These are phyloP conservation scores for Pseudocercospora musae DNA, from an alignment of 2,329 filamentous ascomycete species.

Conservation along the genomic window DNA sequence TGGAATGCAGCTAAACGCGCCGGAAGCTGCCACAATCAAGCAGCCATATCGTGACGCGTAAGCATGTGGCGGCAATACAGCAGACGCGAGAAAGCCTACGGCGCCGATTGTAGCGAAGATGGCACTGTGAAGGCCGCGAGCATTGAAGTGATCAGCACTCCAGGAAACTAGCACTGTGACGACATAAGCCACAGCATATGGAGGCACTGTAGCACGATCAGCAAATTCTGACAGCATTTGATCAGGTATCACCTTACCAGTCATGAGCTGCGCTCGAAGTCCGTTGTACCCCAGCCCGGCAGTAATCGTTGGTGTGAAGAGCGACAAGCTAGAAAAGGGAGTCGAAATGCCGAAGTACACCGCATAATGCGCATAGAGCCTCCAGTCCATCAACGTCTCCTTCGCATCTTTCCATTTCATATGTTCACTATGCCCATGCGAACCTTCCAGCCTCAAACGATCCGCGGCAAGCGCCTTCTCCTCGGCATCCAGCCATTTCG, in stretches of 20 bases:
- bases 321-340: slow-evolving; percentile 27
- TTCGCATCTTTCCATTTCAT: slow-evolving; percentile 51
- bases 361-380: slow-evolving; percentile 52
- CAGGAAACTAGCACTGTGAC: slow-evolving; percentile 45
- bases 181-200: slow-evolving; percentile 40
- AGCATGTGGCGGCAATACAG: slow-evolving; percentile 57
- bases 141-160: slow-evolving; percentile 62
- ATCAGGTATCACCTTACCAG: not conserved
- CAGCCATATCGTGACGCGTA: slow-evolving; percentile 65
- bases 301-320: slow-evolving; percentile 50
- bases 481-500: slow-evolving; percentile 40
- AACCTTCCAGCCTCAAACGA: slow-evolving; percentile 44
- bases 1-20: slow-evolving; percentile 66
- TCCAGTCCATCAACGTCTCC: slow-evolving; percentile 48
- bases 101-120: slow-evolving; percentile 51
- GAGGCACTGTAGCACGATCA: slow-evolving; percentile 23
- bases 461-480: slow-evolving; percentile 45
- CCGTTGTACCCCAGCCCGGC: slow-evolving; percentile 59
- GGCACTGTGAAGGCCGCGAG: slow-evolving; percentile 53
- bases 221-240: not conserved
- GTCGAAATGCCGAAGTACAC: slow-evolving; percentile 50
- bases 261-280: slow-evolving; percentile 43
- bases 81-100: slow-evolving; percentile 60
- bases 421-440: slow-evolving; percentile 39
- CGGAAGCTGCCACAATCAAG: slow-evolving; percentile 64